Evolutionary conservation across 2,329 filamentous ascomycete species (phyloP).

Genomic region (Sporothrix pseudoabietina): DNA sequence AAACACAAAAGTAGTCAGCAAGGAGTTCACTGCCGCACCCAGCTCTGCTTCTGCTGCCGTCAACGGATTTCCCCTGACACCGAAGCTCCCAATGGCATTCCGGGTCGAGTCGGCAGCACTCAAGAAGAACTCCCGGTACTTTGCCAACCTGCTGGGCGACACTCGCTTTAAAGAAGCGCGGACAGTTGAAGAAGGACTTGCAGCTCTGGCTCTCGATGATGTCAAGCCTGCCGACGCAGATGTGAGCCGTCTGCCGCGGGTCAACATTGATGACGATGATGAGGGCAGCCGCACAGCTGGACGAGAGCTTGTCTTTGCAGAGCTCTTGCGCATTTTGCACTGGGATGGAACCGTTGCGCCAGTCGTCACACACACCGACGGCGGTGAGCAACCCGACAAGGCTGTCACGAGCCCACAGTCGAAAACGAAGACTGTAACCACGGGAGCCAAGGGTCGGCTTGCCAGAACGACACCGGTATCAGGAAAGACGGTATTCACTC

Average conservation of each 20-base stretch:
- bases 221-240: constrained; percentile 52
- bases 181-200: constrained; percentile 55
- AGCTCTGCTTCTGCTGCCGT: constrained; percentile 23
- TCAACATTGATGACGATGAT: constrained; percentile 68
- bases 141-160: constrained; percentile 66
- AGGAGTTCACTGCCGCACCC: constrained; percentile 29
- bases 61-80: constrained; percentile 35
- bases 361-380: not conserved
- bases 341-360: constrained; percentile 45
- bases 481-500: not conserved
- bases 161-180: constrained; percentile 65
- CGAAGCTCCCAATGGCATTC: constrained; percentile 53
- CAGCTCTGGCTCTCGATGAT: constrained; percentile 51
- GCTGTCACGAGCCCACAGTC: not conserved
- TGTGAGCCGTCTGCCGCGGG: constrained; percentile 59
- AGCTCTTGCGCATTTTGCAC: constrained; percentile 69
- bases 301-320: constrained; percentile 64
- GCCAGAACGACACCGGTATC: not conserved
- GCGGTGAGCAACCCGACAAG: not conserved
- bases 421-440: not conserved
- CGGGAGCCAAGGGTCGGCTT: not conserved
- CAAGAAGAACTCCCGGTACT: constrained; percentile 67
- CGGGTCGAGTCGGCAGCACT: constrained; percentile 62
- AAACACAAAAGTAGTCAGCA: constrained; percentile 33
- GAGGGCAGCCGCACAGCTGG: constrained; percentile 63